Conservation (phyloP, 1,284 basidiomycete species). For the Leccinum subspadiceum region DNA sequence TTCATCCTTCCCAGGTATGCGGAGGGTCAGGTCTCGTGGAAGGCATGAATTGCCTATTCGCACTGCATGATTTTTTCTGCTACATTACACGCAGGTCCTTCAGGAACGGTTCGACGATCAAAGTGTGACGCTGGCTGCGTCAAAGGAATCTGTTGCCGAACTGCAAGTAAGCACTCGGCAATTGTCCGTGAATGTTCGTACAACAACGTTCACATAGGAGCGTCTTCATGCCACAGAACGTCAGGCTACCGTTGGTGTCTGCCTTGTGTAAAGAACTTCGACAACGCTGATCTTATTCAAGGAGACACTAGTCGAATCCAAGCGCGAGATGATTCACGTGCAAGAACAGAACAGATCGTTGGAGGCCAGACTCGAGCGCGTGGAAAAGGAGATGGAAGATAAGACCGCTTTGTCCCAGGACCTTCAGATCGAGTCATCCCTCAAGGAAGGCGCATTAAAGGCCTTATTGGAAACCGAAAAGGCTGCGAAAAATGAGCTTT, state of each 20-base stretch:
- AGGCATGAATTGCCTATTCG: conserved; percentile 19
- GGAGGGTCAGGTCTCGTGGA: conserved; percentile 34
- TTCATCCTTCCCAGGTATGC: conserved; percentile 15
- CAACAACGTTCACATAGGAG: conserved; percentile 15
- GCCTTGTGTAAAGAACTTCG: neutral
- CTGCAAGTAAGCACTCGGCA: conserved; percentile 41
- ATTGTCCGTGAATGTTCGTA: neutral
- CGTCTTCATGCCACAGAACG: conserved; percentile 19
- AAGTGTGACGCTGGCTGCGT: conserved; percentile 45
- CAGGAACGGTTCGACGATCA: conserved; percentile 65
- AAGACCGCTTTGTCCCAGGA: conserved; percentile 15
- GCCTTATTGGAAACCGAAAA: conserved; percentile 26
- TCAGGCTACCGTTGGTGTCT: conserved; percentile 15
- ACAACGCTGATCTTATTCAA: conserved; percentile 12
- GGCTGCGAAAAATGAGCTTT: conserved; percentile 19
- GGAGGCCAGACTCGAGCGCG: conserved; percentile 15
- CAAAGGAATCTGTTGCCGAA: conserved; percentile 54
- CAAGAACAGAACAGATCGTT: conserved; percentile 26
- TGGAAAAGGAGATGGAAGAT: conserved; percentile 12
- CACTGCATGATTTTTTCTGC: neutral
- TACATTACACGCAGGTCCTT: conserved; percentile 37
- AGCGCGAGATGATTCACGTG: conserved; percentile 18
- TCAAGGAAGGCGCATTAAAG: conserved; percentile 27
- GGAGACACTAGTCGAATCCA: conserved; percentile 18
- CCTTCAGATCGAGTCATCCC: conserved; percentile 28